Base-by-base conservation (phyloP, 176 grass and related monocot species). In the Eleusine coracana region DNA sequence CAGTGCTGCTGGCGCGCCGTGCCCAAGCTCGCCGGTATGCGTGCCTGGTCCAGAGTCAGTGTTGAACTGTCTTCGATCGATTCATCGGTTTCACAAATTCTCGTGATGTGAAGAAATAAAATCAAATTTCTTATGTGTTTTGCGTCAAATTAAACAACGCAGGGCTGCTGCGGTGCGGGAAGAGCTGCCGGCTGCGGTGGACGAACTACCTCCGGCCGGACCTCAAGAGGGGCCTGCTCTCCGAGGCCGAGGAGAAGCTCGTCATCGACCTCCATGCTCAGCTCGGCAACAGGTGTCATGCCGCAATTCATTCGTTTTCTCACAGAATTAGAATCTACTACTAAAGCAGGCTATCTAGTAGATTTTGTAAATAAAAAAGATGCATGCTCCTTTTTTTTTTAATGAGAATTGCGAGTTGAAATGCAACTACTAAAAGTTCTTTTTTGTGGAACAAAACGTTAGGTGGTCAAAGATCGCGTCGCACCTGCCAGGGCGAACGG, bases 381-480 rank as follows among this genome's bases (percentile, higher is more conserved):
- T 44, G 9, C 46, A 12, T 11, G 14, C 3, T 50, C 48, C 48
- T 3, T 15, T 15, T 14, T 11, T 15, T 14, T 11, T 10, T 14
- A 3, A 3, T 50, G 13, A 11, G 9, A 13, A 2, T 50, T 50
- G 1, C 48, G 12, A 50, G 48, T 50, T 3, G 14, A 12, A 50
- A 50, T 50, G 12, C 48, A 50, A 12, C 48, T 50, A 12, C 48
- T 50, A 50, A 50, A 50, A 50, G 48, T 14, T 34, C 31, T 34
- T 34, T 50, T 50, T 18, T 5, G 1, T 54, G 21, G 4, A 3
- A 39, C 28, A 39, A 18, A 27, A 21, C 42, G 36, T 50, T 79
- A 97, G 94, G 39, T 94, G 92, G 92, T 91, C 88, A 1, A 94
- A 94, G 86, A 94, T 94, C 15, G 92, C 92, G 42, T 79, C 89